These are phyloP conservation scores for Russula abietina DNA, from an alignment of 768 basidiomycete genomes.

Conservation along the genomic window DNA sequence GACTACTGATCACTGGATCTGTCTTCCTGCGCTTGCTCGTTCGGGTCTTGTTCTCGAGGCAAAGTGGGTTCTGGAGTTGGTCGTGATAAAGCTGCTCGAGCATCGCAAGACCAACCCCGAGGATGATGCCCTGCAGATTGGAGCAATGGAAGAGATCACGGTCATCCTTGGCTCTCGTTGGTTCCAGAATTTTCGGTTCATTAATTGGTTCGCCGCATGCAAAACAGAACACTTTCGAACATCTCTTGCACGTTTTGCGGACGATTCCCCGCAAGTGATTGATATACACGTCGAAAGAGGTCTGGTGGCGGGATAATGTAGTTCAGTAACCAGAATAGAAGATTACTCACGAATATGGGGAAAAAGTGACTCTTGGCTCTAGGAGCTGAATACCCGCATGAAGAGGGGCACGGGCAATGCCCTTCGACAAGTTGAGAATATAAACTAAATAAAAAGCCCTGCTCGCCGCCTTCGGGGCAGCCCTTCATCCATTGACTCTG, in stretches of 20 bases:
- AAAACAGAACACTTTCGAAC: conserved; percentile 35
- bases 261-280: conserved; percentile 54
- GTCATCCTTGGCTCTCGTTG: conserved; percentile 37
- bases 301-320: conserved; percentile 38
- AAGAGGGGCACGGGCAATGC: conserved; percentile 62
- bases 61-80: conserved; percentile 37
- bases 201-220: conserved; percentile 44
- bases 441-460: conserved; percentile 79
- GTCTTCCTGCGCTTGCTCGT: conserved; percentile 37
- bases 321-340: conserved; percentile 19
- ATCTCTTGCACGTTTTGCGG: conserved; percentile 46
- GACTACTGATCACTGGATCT: conserved; percentile 33
- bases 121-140: conserved; percentile 80
- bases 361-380: conserved; percentile 79
- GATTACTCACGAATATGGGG: conserved; percentile 62
- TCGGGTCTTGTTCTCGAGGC: conserved; percentile 26
- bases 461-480: conserved; percentile 90
- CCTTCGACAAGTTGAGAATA: conserved; percentile 68
- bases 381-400: conserved; percentile 57
- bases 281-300: conserved; percentile 67
- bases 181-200: conserved; percentile 25
- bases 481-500: conserved; percentile 97
- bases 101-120: conserved; percentile 88
- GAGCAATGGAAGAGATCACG: conserved; percentile 81
- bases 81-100: conserved; percentile 68